Percentiles rank a stretch among this genome's conserved stretches.
Evolutionary conservation across 345 rosid species (phyloP).

Genomic region (Ailanthus altissimus): DNA sequence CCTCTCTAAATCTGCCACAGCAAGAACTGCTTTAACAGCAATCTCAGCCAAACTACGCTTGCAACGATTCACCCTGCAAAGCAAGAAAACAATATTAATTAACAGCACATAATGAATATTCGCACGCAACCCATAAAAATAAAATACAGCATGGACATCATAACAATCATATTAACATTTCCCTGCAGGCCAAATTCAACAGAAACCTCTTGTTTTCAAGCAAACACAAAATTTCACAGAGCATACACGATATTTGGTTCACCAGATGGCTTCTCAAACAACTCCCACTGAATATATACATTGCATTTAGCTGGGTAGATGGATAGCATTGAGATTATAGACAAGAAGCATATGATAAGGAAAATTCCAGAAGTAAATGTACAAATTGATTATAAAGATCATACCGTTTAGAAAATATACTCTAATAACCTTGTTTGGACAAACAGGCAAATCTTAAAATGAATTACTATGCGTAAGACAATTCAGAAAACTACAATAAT

Average conservation of each 20-base stretch:
- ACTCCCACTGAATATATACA: neutral
- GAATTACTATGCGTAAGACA: neutral
- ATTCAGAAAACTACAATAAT: neutral
- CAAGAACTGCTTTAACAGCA: conserved; percentile 91
- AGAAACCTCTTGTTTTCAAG: neutral
- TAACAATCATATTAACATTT: neutral
- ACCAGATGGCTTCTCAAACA: neutral
- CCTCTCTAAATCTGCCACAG: conserved; percentile 95
- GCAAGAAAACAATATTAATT: neutral
- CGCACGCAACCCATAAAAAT: neutral
- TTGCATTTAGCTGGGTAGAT: neutral
- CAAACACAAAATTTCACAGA: neutral
- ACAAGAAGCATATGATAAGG: neutral
- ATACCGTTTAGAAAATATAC: neutral
- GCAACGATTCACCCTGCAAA: conserved; percentile 88
- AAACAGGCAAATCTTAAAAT: neutral
- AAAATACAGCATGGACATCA: neutral
- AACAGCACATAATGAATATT: neutral
- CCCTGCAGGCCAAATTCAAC: neutral
- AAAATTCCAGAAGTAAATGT: neutral
- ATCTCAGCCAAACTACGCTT: conserved; percentile 91
- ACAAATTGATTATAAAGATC: neutral
- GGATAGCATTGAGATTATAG: neutral
- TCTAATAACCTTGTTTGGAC: neutral
- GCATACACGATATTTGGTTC: neutral